Evolutionary conservation across 129 eudicot species (phyloP).

Genomic region (Lonicera japonica): DNA sequence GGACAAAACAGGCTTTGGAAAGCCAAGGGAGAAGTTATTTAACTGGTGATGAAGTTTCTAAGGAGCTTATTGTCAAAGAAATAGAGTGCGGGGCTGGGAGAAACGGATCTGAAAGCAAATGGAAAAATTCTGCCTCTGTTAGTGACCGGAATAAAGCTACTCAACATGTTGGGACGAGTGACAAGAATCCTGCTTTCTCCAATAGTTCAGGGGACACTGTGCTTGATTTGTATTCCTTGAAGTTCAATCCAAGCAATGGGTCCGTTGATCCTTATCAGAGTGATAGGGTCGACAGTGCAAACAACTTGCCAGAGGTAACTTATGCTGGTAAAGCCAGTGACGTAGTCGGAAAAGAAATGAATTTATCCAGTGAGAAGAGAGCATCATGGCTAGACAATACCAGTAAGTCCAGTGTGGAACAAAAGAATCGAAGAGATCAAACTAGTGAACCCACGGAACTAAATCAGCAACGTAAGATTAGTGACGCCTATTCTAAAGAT

Average conservation of each 20-base stretch:
- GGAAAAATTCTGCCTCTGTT: slow-evolving; percentile 24
- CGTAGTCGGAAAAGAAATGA: slow-evolving; percentile 33
- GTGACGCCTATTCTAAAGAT: slow-evolving; percentile 28
- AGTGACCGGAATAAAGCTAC: slow-evolving; percentile 30
- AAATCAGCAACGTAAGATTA: slow-evolving; percentile 20
- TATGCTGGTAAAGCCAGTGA: slow-evolving; percentile 15
- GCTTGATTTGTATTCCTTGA: slow-evolving; percentile 58
- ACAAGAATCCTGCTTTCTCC: slow-evolving; percentile 29
- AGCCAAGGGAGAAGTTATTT: slow-evolving; percentile 21
- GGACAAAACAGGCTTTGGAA: slow-evolving; percentile 14
- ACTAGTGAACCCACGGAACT: slow-evolving; percentile 38
- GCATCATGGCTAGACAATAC: slow-evolving; percentile 39
- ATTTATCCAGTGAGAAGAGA: slow-evolving; percentile 25
- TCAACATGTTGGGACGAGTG: slow-evolving; percentile 36
- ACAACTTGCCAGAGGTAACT: slow-evolving; percentile 21
- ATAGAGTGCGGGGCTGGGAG: slow-evolving; percentile 49
- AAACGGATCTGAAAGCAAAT: slow-evolving; percentile 39
- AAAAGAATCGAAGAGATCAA: slow-evolving; percentile 25
- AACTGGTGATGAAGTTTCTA: slow-evolving; percentile 26
- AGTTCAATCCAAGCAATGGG: slow-evolving; percentile 48
- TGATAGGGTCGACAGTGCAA: slow-evolving; percentile 23
- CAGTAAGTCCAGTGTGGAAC: slow-evolving; percentile 31
- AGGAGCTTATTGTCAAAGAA: slow-evolving; percentile 79
- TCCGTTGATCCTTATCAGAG: slow-evolving; percentile 32
- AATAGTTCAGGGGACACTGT: slow-evolving; percentile 52